Percentiles rank a stretch among this genome's conserved stretches.
Conservation (phyloP, 2,329 filamentous ascomycete genomes). For the Knoxdaviesia capensis region DNA sequence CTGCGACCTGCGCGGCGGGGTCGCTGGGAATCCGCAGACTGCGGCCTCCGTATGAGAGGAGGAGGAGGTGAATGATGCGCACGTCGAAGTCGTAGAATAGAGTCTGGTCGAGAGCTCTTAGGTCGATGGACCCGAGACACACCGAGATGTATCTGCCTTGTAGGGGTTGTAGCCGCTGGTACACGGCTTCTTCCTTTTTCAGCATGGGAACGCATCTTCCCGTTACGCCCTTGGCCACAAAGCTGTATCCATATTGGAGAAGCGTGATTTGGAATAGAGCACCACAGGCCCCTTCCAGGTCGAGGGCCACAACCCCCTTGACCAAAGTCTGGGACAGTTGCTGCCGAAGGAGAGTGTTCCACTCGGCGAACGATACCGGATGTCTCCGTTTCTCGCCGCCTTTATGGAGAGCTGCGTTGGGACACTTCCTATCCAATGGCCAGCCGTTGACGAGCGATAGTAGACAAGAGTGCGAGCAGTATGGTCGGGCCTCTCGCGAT, state of each 20-base stretch:
- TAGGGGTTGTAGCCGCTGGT: not conserved
- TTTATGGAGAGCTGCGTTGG: not conserved
- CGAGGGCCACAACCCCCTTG: not conserved
- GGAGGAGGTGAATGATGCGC: not conserved
- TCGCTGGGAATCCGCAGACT: not conserved
- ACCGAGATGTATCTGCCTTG: not conserved
- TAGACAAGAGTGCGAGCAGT: constrained; percentile 1
- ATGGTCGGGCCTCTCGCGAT: not conserved
- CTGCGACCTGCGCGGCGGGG: not conserved
- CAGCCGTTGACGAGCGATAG: not conserved
- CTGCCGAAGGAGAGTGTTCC: not conserved
- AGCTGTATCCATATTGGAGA: constrained; percentile 1
- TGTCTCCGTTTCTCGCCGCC: not conserved
- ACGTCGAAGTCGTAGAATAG: not conserved
- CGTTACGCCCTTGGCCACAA: not conserved
- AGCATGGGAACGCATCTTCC: not conserved
- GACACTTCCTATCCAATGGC: not conserved
- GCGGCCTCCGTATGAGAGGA: not conserved
- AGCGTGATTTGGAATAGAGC: constrained; percentile 1
- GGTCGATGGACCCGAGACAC: not conserved
- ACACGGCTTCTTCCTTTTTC: not conserved
- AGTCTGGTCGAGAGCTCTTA: not conserved
- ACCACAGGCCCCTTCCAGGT: not conserved
- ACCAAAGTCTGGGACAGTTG: not conserved
- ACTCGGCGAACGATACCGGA: not conserved